Percentiles rank a stretch among this genome's conserved stretches.
Evolutionary conservation across 176 grass and related monocot species (phyloP).

Genomic region (Musa acuminata): DNA sequence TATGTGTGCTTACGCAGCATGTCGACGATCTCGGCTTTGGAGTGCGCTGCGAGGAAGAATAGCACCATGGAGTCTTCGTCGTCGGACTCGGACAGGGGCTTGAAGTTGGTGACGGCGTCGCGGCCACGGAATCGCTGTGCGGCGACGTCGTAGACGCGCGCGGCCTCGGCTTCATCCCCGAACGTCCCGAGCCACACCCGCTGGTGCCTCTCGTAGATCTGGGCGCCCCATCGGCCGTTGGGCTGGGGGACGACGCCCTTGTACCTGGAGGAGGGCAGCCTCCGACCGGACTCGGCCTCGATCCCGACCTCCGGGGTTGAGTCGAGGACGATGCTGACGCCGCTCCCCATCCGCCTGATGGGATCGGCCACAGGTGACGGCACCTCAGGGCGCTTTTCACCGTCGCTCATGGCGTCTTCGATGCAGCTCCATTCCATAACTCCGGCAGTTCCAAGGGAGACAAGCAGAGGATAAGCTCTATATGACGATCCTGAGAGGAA

Average conservation of each 20-base stretch:
- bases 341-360: constrained; percentile 6
- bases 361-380: neutral
- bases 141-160: constrained; percentile 63
- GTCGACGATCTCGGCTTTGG: constrained; percentile 85
- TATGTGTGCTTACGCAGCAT: constrained; percentile 97
- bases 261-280: constrained; percentile 63
- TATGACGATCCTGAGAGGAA: neutral
- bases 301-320: neutral
- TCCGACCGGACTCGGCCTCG: constrained; percentile 16
- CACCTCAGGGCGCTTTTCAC: neutral
- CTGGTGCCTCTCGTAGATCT: constrained; percentile 93
- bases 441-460: neutral
- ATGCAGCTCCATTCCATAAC: constrained; percentile 4
- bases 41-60: constrained; percentile 50
- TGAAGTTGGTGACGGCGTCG: constrained; percentile 85
- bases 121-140: constrained; percentile 83
- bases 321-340: constrained; percentile 13
- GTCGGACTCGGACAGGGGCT: constrained; percentile 39
- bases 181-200: constrained; percentile 96
- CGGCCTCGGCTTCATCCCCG: constrained; percentile 52
- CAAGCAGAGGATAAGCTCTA: neutral
- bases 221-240: constrained; percentile 87
- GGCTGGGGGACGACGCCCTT: constrained; percentile 91
- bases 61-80: constrained; percentile 36
- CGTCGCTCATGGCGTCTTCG: neutral